Conservation (phyloP, 2,329 filamentous ascomycete species). For the Pseudogymnoascus sp. region DNA sequence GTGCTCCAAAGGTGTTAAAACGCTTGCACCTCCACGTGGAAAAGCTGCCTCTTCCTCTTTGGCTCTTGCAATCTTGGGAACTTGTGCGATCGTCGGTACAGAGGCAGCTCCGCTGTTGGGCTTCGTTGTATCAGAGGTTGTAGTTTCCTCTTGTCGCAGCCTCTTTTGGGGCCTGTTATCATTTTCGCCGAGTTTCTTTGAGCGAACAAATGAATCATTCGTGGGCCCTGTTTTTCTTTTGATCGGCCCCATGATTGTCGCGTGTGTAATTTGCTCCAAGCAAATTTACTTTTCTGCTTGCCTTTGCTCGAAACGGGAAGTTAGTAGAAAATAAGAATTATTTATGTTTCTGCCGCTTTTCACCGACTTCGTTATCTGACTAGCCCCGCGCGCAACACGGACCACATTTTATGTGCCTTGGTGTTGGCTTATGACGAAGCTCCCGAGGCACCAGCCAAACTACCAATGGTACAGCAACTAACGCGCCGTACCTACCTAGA, state of each 20-base stretch:
- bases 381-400: conserved; percentile 5
- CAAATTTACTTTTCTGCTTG: conserved; percentile 6
- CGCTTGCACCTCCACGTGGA: conserved; percentile 82
- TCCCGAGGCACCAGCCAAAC: conserved; percentile 7
- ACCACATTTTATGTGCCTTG: background rate
- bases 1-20: conserved; percentile 87
- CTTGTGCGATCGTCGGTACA: conserved; percentile 14
- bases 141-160: conserved; percentile 21
- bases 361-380: conserved; percentile 9
- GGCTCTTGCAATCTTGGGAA: conserved; percentile 27
- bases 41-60: conserved; percentile 84
- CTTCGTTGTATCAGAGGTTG: background rate
- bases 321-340: conserved; percentile 9
- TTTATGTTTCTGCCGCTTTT: conserved; percentile 8
- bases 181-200: conserved; percentile 21
- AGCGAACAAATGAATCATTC: conserved; percentile 28
- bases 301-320: background rate
- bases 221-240: conserved; percentile 28
- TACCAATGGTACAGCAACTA: conserved; percentile 3
- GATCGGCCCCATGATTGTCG: conserved; percentile 26
- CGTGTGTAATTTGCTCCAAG: background rate
- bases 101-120: conserved; percentile 13
- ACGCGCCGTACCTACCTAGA: background rate
- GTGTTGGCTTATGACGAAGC: conserved; percentile 5
- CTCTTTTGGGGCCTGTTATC: conserved; percentile 26